Percentiles rank a stretch among this genome's conserved stretches.
phyloP scores from a whole-genome alignment of 768 basidiomycete genomes.

The Leccinum broughii region DNA sequence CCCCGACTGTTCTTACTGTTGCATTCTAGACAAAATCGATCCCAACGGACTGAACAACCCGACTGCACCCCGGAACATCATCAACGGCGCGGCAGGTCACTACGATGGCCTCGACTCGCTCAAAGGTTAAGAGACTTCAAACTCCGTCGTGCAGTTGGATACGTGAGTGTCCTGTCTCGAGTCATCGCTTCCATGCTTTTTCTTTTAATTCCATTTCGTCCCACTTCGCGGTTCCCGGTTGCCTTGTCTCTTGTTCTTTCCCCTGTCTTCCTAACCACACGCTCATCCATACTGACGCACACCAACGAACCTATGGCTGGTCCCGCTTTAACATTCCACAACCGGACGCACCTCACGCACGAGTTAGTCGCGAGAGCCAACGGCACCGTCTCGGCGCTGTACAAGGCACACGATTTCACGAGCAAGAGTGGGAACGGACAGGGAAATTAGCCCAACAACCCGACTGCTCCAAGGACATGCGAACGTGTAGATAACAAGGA shows the following conservation, averaged over 20 bases:
- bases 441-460: not conserved
- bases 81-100: conserved; percentile 30
- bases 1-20: too few species aligned
- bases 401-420: conserved; percentile 23
- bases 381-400: conserved; percentile 25
- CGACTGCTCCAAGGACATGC: not conserved
- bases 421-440: not conserved
- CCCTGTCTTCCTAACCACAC: not conserved
- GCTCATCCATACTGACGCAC: not conserved
- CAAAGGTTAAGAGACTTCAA: not conserved
- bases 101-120: conserved; percentile 29
- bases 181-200: not conserved
- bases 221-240: too few species aligned
- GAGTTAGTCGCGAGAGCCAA: conserved; percentile 34
- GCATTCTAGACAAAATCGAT: conserved; percentile 15
- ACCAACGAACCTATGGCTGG: conserved; percentile 27
- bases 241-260: not conserved
- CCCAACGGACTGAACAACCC: conserved; percentile 29
- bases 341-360: conserved; percentile 31
- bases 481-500: not conserved
- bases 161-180: conserved; percentile 13
- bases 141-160: conserved; percentile 11
- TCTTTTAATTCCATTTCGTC: too few species aligned
- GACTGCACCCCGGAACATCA: conserved; percentile 28
- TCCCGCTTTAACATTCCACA: conserved; percentile 31